Evolutionary conservation across 495 filamentous ascomycete genomes (phyloP), one percentile per base, ranked within the genome.

Genomic region (Trypethelium eluteriae): DNA sequence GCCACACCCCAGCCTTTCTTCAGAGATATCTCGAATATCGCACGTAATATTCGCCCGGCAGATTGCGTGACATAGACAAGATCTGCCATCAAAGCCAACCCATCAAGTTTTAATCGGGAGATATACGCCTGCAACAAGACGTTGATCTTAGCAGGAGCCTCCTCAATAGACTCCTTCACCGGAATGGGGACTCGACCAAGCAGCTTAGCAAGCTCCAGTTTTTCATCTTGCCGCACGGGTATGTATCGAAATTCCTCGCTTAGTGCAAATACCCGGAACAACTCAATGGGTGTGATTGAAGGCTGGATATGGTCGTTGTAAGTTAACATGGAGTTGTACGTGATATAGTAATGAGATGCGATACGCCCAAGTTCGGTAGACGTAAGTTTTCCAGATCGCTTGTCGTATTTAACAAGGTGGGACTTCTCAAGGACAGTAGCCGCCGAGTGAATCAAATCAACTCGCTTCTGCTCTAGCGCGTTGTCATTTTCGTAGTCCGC

Each of bases 201-300:
- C 57, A 99, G 83, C 73, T 98, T 97, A 12, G 91, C 90, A 18
- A 99, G 81, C 79, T 99, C 94, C 53, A 98, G 80, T 77, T 97
- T 97, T 79, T 99, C 94, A 72, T 99, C 94, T 70, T 96, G 92
- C 7, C 94, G 89, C 53, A 99, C 93, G 0, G 94, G 94, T 63
- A 99, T 98, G 74, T 96, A 99, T 76, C 96, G 98, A 81, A 99
- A 99, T 77, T 99, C 94, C 64, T 94, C 92, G 72, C 94, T 98
- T 16, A 98, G 84, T 16, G 94, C 89, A 73, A 99, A 99, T n/a
- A 98, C 86, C 10, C 94, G 86, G 86, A 99, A 99, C 35, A 99
- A 81, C 74, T 99, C 94, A 66, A 98, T 93, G 18, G 88, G 88
- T 18, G 88, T 89, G 68, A 98, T 90, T 14, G 88, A 89, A 16